Base-by-base conservation (phyloP, 257 asterid species). In the Solanum boliviense region DNA sequence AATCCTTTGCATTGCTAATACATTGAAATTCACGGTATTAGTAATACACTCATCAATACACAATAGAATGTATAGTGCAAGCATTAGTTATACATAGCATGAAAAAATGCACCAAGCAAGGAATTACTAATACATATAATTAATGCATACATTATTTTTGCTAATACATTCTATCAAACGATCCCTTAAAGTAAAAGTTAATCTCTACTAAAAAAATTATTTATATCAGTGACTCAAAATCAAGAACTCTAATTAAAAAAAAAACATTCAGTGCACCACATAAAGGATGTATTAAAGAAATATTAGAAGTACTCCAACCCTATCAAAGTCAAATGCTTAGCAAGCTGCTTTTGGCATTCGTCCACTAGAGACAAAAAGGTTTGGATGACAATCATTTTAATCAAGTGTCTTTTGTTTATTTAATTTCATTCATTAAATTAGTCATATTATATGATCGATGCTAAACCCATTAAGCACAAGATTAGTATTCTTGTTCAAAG, bases 241-340 rank as follows among this genome's bases (percentile, higher is more conserved):
- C 27, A 5, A 62, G 0, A 23, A 0, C 6, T 62, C 2, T 62
- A 5, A 62, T 10, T 62, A 0, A 1, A 52, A 52, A 52, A 48
- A 5, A 5, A 16, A 4, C 3, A 5, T 12, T 41, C 60, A 48
- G 10, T 52, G 3, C n/a, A 52, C 4, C 62, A 16, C 23, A 18
- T 18, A 6, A 52, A 52, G 9, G 0, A 52, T 52, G 23, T 52
- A 68, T 81, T 81, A 46, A 29, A 48, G 11, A 81, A 48, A 46
- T 29, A 29, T 29, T 56, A 46, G 6, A 48, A 82, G 6, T 2
- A 8, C 15, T 79, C 31, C 70, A 82, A 82, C 38, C 85, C 25
- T 56, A 71, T 27, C 89, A 72, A 89, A 85, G 91, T 90, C 91
- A 88, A 90, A 88, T 73, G 85, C 46, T 65, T 65, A 86, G 84